phyloP scores from a whole-genome alignment of 2,329 filamentous ascomycete genomes.

The Colletotrichum lini region DNA sequence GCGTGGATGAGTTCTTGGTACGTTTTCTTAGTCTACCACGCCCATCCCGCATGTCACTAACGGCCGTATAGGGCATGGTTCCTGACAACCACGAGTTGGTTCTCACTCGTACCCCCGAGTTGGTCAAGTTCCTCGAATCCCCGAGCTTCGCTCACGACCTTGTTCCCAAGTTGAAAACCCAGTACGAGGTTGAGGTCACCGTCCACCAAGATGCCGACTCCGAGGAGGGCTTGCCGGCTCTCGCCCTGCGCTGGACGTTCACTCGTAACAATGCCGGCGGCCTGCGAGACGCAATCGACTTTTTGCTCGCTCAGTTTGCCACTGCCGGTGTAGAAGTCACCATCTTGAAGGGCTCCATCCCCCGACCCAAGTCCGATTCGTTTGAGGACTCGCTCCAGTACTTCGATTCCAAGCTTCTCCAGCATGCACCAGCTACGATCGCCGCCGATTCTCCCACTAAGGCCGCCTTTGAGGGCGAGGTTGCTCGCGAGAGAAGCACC shows the following conservation, averaged over 20 bases:
- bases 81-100: slow-evolving; percentile 95
- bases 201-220: slow-evolving; percentile 76
- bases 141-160: slow-evolving; percentile 86
- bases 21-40: slow-evolving; percentile 48
- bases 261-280: slow-evolving; percentile 98
- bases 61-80: slow-evolving; percentile 82
- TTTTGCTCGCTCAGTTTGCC: slow-evolving; percentile 87
- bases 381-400: slow-evolving; percentile 98
- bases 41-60: slow-evolving; percentile 16
- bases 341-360: slow-evolving; percentile 93
- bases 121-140: slow-evolving; percentile 87
- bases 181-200: slow-evolving; percentile 91
- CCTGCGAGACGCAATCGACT: slow-evolving; percentile 95
- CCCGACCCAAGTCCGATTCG: slow-evolving; percentile 97
- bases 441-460: slow-evolving; percentile 92
- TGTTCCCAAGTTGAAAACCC: slow-evolving; percentile 85
- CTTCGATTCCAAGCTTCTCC: slow-evolving; percentile 96
- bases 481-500: slow-evolving; percentile 82
- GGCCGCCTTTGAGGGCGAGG: slow-evolving; percentile 84
- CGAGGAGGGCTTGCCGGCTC: slow-evolving; percentile 69
- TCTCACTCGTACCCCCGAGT: slow-evolving; percentile 80
- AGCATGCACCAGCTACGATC: slow-evolving; percentile 87
- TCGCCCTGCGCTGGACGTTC: slow-evolving; percentile 82
- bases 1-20: slow-evolving; percentile 93
- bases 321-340: slow-evolving; percentile 90